Evolutionary conservation across 306 rosid species (phyloP).

Genomic region (Trifolium fragiferum): DNA sequence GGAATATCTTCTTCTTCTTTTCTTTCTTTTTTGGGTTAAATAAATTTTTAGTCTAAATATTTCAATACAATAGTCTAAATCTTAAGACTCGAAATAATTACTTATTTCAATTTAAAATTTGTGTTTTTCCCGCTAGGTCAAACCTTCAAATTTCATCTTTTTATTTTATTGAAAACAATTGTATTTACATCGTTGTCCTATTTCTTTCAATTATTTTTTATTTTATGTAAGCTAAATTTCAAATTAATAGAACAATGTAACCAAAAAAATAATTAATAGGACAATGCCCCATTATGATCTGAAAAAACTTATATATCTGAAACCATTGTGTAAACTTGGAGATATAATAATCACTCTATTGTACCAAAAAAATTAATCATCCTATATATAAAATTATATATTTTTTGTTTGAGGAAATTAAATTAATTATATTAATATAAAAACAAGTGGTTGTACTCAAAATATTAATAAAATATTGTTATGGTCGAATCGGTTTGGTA

Average conservation of each 20-base stretch:
- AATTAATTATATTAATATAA: no score
- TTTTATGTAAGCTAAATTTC: neutral
- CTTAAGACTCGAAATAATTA: no score
- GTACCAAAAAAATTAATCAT: no score
- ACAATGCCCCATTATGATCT: neutral
- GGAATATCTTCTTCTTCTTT: no score
- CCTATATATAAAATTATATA: no score
- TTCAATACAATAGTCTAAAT: no score
- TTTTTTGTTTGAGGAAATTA: no score
- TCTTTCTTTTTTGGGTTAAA: neutral
- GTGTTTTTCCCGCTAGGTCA: no score
- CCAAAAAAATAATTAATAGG: neutral
- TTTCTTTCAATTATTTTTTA: neutral
- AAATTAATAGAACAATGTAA: neutral
- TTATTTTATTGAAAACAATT: neutral
- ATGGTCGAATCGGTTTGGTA: neutral
- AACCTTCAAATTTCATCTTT: neutral
- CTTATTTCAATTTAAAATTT: no score
- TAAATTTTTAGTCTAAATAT: no score
- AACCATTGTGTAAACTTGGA: neutral
- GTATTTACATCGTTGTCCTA: neutral
- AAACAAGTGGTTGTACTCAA: neutral
- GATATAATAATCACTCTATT: neutral
- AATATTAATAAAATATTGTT: neutral
- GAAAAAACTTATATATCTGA: neutral